phyloP scores from a whole-genome alignment of 257 asterid species.

The Capsicum baccatum region DNA sequence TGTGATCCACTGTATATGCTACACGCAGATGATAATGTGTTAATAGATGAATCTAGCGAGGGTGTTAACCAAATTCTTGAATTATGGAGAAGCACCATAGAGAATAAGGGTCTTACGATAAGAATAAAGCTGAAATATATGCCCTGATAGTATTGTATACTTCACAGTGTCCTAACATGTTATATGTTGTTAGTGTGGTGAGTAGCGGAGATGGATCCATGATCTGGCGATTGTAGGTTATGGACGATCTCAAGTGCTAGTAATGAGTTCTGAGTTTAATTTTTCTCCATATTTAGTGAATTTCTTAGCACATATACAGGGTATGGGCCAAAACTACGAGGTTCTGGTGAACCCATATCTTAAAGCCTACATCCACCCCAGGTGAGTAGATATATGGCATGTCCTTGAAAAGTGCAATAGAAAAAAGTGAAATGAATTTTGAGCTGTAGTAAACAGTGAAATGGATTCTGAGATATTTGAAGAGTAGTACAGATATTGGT shows the following conservation, averaged over 20 bases:
- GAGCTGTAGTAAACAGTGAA: not conserved
- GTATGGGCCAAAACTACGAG: not conserved
- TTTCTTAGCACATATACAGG: not conserved
- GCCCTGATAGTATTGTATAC: not conserved
- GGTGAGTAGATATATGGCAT: not conserved
- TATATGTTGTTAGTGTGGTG: not conserved
- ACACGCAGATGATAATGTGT: not conserved
- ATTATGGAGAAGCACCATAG: not conserved
- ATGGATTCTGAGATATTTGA: not conserved
- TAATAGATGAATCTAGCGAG: not conserved
- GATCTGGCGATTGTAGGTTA: not conserved
- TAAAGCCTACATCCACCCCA: slow-evolving; percentile 13
- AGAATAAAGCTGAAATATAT: not conserved
- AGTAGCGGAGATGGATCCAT: not conserved
- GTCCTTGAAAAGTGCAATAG: not conserved
- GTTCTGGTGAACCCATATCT: not conserved
- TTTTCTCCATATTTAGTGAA: slow-evolving; percentile 3
- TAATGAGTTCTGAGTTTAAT: not conserved
- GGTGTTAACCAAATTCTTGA: not conserved
- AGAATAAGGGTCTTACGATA: not conserved
- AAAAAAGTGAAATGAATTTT: not conserved
- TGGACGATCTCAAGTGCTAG: not conserved
- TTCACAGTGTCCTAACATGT: not conserved
- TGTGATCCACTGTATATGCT: not conserved
- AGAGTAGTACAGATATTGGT: not conserved